Evolutionary conservation across 2,329 filamentous ascomycete species (phyloP).

Genomic region (Penicillium decumbens): DNA sequence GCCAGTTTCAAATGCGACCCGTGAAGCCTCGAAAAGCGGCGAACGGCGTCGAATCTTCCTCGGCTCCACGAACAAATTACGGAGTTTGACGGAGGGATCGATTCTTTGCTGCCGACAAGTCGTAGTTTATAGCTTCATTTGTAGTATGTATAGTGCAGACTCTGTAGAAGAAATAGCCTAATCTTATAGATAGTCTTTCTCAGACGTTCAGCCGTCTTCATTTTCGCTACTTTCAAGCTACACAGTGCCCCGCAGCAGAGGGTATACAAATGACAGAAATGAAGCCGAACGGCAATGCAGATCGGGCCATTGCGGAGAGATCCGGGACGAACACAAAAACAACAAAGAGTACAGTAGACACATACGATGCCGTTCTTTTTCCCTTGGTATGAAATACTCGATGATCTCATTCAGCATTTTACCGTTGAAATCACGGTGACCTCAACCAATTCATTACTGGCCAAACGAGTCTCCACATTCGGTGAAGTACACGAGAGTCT

Average conservation of each 20-base stretch:
- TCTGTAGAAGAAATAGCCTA: background rate
- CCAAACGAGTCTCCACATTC: slow-evolving; percentile 29
- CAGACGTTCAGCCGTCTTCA: background rate
- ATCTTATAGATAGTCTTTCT: background rate
- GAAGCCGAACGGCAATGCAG: slow-evolving; percentile 2
- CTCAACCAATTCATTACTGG: slow-evolving; percentile 15
- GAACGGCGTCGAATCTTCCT: slow-evolving; percentile 19
- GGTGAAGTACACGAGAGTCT: slow-evolving; percentile 31
- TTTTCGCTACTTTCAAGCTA: background rate
- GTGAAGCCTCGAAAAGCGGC: slow-evolving; percentile 6
- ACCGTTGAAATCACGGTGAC: slow-evolving; percentile 35
- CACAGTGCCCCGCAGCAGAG: background rate
- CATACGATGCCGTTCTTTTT: background rate
- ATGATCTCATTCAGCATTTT: slow-evolving; percentile 3
- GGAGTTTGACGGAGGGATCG: slow-evolving; percentile 11
- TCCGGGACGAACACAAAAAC: slow-evolving; percentile 2
- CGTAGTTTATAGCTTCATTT: background rate
- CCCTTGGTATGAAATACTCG: background rate
- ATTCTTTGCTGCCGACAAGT: background rate
- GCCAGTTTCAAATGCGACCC: slow-evolving; percentile 2
- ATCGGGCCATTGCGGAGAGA: slow-evolving; percentile 17
- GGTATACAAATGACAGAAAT: background rate
- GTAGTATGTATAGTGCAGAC: background rate
- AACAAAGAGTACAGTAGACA: background rate
- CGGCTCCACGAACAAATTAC: slow-evolving; percentile 26